Conservation (phyloP, 2,329 filamentous ascomycete species). For the Graphium sp. region DNA sequence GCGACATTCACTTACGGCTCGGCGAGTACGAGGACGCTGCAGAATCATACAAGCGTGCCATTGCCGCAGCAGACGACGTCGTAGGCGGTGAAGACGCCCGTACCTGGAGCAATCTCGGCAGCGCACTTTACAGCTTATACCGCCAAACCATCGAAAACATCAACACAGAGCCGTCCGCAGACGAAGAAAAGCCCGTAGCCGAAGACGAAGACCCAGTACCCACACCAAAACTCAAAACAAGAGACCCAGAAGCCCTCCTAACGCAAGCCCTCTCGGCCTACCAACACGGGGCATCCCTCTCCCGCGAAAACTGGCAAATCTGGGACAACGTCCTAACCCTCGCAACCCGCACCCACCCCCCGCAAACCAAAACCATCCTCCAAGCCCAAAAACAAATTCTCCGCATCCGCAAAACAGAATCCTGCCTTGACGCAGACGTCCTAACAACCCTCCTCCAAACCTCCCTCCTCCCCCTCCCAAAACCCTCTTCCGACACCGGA, state of each 20-base stretch:
- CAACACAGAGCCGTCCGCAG: slow-evolving; percentile 9
- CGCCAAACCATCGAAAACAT: slow-evolving; percentile 27
- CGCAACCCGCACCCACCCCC: slow-evolving; percentile 59
- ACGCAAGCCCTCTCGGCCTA: slow-evolving; percentile 68
- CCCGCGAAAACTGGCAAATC: slow-evolving; percentile 77
- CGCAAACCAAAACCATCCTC: slow-evolving; percentile 59
- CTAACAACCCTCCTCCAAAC: slow-evolving; percentile 58
- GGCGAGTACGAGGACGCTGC: slow-evolving; percentile 63
- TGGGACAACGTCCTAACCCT: slow-evolving; percentile 95
- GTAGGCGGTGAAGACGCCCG: slow-evolving; percentile 79
- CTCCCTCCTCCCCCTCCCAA: slow-evolving; percentile 31
- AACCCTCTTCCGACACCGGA: slow-evolving; percentile 14
- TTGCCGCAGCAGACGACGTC: slow-evolving; percentile 39
- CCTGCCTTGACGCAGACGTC: slow-evolving; percentile 59
- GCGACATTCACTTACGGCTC: slow-evolving; percentile 71
- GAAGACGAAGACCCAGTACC: slow-evolving; percentile 8
- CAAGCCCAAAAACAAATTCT: slow-evolving; percentile 60
- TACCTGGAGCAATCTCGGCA: slow-evolving; percentile 89
- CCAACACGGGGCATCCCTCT: slow-evolving; percentile 70
- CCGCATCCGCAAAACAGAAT: slow-evolving; percentile 61
- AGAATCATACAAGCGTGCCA: slow-evolving; percentile 67
- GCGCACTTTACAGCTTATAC: slow-evolving; percentile 58
- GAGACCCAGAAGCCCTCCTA: slow-evolving; percentile 39
- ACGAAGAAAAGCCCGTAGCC: slow-evolving; percentile 10
- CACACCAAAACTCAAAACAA: slow-evolving; percentile 9